A percentile compares a stretch with the other conserved stretches of the same genome.
phyloP scores from a whole-genome alignment of 352 stramenopile species.

The Globisporangium iwayamae region DNA sequence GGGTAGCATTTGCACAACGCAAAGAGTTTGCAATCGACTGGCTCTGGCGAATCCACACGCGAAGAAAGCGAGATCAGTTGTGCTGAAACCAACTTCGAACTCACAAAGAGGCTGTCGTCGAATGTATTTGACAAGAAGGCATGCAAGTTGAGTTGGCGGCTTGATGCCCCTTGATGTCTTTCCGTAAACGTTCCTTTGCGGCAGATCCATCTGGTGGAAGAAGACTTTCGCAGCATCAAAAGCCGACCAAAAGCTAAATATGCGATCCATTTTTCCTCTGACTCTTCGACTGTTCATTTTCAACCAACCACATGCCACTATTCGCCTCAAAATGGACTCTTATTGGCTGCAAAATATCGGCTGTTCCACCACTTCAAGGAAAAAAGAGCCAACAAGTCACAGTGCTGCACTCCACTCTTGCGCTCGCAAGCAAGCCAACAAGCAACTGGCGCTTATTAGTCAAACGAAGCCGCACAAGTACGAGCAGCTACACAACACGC shows the following conservation, averaged over 20 bases:
- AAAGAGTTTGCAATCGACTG: neutral
- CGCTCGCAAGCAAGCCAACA: neutral
- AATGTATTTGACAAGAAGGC: neutral
- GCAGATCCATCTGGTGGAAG: no score
- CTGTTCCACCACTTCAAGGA: neutral
- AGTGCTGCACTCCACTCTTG: neutral
- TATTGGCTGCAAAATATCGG: no score
- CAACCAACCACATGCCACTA: neutral
- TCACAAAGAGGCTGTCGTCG: no score
- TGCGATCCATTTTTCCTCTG: neutral
- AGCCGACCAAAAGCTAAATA: no score
- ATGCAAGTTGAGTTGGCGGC: neutral
- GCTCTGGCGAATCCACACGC: neutral
- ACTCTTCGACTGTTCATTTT: constrained; percentile 6
- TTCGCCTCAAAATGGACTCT: no score
- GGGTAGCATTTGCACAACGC: neutral
- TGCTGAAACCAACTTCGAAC: no score
- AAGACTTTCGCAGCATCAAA: no score
- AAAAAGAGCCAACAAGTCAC: neutral
- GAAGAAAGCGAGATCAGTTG: no score
- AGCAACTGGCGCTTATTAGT: neutral
- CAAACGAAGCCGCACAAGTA: neutral
- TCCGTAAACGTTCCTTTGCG: no score
- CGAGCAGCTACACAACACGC: neutral
- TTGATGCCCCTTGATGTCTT: no score